Conservation (phyloP, 1,284 basidiomycete genomes). For the Leccinum fallax region DNA sequence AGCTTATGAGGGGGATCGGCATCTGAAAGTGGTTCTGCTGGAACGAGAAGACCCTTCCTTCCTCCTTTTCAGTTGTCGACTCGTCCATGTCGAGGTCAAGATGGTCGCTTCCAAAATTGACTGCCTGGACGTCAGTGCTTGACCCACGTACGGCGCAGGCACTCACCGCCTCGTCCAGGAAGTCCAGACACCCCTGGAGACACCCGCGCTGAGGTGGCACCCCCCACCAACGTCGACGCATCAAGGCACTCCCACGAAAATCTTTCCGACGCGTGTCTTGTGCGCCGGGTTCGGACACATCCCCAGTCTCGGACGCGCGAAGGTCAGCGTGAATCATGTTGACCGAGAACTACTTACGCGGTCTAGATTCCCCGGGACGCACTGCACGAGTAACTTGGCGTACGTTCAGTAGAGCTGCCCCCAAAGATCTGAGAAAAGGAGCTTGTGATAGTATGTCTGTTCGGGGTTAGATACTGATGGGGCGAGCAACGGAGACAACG, state of each 20-base stretch:
- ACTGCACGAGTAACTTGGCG: too few species aligned
- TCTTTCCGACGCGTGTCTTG: not conserved
- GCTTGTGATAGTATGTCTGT: constrained; percentile 13
- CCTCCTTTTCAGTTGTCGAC: too few species aligned
- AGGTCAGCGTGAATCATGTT: too few species aligned
- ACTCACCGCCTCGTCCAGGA: constrained; percentile 24
- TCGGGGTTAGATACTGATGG: constrained; percentile 15
- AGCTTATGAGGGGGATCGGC: too few species aligned
- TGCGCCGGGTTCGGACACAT: not conserved
- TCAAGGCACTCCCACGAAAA: not conserved
- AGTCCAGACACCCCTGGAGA: constrained; percentile 54
- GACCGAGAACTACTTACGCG: too few species aligned
- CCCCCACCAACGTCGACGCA: constrained; percentile 24
- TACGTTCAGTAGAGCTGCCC: too few species aligned
- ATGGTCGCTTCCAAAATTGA: not conserved
- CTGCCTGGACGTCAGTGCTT: not conserved
- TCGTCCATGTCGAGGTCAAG: not conserved
- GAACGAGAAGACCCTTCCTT: not conserved
- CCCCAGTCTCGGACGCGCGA: not conserved
- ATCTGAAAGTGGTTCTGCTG: not conserved
- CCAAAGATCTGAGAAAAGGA: too few species aligned
- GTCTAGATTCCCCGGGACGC: too few species aligned
- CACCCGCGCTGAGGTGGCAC: constrained; percentile 41
- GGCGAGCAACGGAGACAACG: constrained; percentile 37
- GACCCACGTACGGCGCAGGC: not conserved